Evolutionary conservation across 768 basidiomycete genomes (phyloP), one percentile per base, ranked within the genome.

Genomic region (Dentipellis fragilis): DNA sequence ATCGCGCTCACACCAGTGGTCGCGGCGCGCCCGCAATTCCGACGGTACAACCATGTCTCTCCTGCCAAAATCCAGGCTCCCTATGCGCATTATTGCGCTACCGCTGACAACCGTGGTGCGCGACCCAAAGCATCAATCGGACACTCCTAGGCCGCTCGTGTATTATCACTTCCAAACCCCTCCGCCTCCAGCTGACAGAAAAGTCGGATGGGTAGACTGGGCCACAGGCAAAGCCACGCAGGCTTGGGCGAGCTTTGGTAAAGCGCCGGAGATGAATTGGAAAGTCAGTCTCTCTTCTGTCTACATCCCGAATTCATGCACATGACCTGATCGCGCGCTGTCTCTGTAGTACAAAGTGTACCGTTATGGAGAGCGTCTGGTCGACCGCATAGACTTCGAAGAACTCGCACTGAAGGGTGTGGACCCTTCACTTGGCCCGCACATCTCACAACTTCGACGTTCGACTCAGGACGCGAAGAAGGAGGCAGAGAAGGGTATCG

Each of bases 301-400:
- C 7, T 2, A 49, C 14, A 16, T 10, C 10, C 48, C 22, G n/a
- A 17, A n/a, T n/a, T 19, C 14, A 19, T 5, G 19, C 42, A 45
- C n/a, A n/a, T 19, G 42, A 17, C 42, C 42, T 45, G 16, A 45
- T 16, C 14, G 37, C n/a, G 35, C 21, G 47, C 4, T 37, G 1
- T n/a, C 55, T 29, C 29, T 29, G 1, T 59, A 90, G 88, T 66
- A 79, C 23, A 80, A 75, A 66, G 71, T 79, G 11, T 86, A 81
- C 64, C 69, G 77, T 59, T 70, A 75, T 39, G 89, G 89, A 22
- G 84, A 89, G 70, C 79, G 79, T 19, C 66, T 89, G 1, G 73
- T 84, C 19, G 85, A 89, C 67, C 74, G 78, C 19, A 73, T 89
- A 58, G 89, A 89, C 51, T 90, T 89, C 60, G 89, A 91, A 67